Evolutionary conservation across 768 basidiomycete genomes (phyloP).

Genomic region (Termitomyces sp.): DNA sequence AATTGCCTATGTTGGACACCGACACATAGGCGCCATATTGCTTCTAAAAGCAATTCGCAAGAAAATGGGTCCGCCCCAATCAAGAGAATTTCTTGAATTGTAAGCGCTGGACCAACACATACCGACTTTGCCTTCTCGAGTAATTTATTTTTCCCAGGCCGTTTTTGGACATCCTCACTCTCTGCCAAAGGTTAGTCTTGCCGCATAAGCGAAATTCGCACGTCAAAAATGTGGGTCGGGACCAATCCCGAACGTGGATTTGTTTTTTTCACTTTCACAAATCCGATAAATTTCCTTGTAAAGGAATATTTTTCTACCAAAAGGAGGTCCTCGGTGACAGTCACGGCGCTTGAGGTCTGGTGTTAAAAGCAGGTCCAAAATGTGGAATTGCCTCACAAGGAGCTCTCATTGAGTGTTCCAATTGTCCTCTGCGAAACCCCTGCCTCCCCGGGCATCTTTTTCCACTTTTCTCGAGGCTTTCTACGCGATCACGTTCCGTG

Average conservation of each 20-base stretch:
- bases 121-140: slow-evolving; percentile 12
- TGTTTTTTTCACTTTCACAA: slow-evolving; percentile 14
- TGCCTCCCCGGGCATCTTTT: neutral
- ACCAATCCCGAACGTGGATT: slow-evolving; percentile 23
- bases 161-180: slow-evolving; percentile 1
- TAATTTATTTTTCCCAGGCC: slow-evolving; percentile 7
- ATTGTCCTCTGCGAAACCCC: neutral
- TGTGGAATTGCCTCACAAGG: slow-evolving; percentile 11
- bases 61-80: slow-evolving; percentile 23
- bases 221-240: slow-evolving; percentile 23
- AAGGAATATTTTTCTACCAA: slow-evolving; percentile 10
- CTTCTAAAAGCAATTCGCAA: slow-evolving; percentile 3
- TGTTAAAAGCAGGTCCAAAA: slow-evolving; percentile 14
- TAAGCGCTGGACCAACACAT: slow-evolving; percentile 8
- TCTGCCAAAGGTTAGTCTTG: slow-evolving; percentile 5
- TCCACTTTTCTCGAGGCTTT: slow-evolving; percentile 1
- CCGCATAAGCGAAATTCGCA: slow-evolving; percentile 12
- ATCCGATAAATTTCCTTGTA: slow-evolving; percentile 14
- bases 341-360: slow-evolving; percentile 10
- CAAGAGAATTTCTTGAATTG: slow-evolving; percentile 10
- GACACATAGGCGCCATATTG: neutral
- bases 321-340: slow-evolving; percentile 10
- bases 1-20: slow-evolving; percentile 9
- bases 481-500: slow-evolving; percentile 15
- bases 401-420: slow-evolving; percentile 5